These are phyloP conservation scores for Ephemerocybe angulata DNA, from an alignment of 768 basidiomycete genomes.

Conservation along the genomic window DNA sequence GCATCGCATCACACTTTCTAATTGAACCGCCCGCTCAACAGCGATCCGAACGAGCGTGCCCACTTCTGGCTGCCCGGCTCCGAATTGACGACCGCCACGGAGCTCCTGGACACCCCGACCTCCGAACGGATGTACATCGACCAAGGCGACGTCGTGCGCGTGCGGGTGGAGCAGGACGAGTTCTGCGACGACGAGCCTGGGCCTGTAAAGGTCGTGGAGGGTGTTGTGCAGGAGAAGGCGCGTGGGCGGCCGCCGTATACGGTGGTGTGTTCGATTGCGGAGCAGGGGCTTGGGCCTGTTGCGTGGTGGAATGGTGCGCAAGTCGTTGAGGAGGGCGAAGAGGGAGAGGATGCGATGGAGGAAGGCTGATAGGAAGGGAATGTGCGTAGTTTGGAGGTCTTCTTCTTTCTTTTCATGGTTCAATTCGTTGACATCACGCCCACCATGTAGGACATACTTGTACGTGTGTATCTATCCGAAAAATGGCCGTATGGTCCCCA, in stretches of 20 bases:
- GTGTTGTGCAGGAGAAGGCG: conserved; percentile 51
- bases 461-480: too few species aligned
- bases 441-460: too few species aligned
- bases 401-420: too few species aligned
- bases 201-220: conserved; percentile 71
- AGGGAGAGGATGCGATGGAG: conserved; percentile 37
- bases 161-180: conserved; percentile 77
- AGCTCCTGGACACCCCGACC: conserved; percentile 66
- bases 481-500: too few species aligned
- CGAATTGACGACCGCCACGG: conserved; percentile 47
- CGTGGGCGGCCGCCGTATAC: conserved; percentile 61
- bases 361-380: conserved; percentile 39
- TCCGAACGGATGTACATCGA: conserved; percentile 79
- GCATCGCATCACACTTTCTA: too few species aligned
- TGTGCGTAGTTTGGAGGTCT: too few species aligned
- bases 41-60: conserved; percentile 78
- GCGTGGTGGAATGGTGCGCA: conserved; percentile 68
- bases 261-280: conserved; percentile 72
- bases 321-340: conserved; percentile 31
- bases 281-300: conserved; percentile 76
- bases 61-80: conserved; percentile 79
- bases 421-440: too few species aligned
- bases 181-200: conserved; percentile 87
- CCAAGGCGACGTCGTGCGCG: conserved; percentile 67
- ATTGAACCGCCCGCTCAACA: conserved; percentile 25